A percentile compares a stretch with the other conserved stretches of the same genome.
phyloP scores from a whole-genome alignment of 768 basidiomycete genomes.

The Russula brevipes region DNA sequence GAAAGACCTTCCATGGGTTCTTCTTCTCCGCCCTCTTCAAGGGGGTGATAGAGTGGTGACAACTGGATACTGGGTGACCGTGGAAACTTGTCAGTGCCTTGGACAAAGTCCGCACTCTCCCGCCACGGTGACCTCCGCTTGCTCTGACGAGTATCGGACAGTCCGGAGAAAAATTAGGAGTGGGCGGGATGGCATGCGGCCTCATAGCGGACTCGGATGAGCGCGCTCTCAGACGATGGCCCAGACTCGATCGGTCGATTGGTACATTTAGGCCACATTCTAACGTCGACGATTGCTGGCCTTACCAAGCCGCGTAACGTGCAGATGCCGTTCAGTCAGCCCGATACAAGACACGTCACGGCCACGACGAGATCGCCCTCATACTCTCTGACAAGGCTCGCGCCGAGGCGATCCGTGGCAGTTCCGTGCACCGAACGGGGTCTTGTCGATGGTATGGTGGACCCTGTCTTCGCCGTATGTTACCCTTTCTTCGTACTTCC shows the following conservation, averaged over 20 bases:
- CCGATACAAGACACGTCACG: conserved; percentile 80
- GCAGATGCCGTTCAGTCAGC: conserved; percentile 91
- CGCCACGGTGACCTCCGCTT: too few species aligned
- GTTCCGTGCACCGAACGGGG: conserved; percentile 69
- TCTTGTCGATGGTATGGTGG: conserved; percentile 57
- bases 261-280: conserved; percentile 42
- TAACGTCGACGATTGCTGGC: conserved; percentile 37
- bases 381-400: conserved; percentile 84
- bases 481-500: not conserved
- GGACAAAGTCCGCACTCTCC: too few species aligned
- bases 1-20: too few species aligned
- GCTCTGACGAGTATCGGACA: too few species aligned
- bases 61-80: too few species aligned
- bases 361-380: conserved; percentile 88
- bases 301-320: conserved; percentile 77
- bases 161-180: too few species aligned
- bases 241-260: conserved; percentile 74
- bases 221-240: conserved; percentile 74
- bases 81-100: too few species aligned
- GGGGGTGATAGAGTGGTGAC: too few species aligned
- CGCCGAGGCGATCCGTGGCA: too few species aligned
- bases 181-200: not conserved
- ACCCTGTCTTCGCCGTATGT: conserved; percentile 47
- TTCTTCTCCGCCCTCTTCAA: too few species aligned
- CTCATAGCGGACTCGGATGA: conserved; percentile 79